These are phyloP conservation scores for Vitrella brassicaformis DNA, from an alignment of 73 alveolate species.

Conservation along the genomic window DNA sequence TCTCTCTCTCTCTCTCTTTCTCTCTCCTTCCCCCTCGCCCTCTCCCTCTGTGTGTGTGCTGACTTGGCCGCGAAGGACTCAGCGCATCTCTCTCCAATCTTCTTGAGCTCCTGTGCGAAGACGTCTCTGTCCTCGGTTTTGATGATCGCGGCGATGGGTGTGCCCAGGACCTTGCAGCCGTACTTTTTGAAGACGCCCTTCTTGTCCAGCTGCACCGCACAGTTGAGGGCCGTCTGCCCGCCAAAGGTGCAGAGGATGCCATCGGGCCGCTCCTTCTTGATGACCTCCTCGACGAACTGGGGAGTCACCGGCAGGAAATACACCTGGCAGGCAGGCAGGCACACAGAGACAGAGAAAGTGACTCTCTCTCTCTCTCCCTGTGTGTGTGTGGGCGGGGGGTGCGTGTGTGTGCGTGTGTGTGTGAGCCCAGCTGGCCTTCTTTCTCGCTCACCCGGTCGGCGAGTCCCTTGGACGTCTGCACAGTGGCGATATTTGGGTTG, in stretches of 20 bases:
- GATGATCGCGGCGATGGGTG: conserved; percentile 25
- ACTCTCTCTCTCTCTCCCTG: too few relatives aligned
- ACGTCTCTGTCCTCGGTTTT: conserved; percentile 31
- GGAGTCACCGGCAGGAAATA: conserved; percentile 37
- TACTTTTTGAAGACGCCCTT: conserved; percentile 14
- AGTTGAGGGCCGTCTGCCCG: conserved; percentile 37
- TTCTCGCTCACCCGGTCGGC: too few relatives aligned
- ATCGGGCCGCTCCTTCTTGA: conserved; percentile 21
- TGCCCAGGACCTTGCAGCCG: conserved; percentile 24
- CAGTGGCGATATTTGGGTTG: conserved; percentile 39
- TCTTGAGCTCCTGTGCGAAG: conserved; percentile 16
- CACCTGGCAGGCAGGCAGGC: too few relatives aligned
- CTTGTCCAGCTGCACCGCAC: conserved; percentile 17
- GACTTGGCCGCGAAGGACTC: neutral
- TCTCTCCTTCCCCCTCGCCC: neutral
- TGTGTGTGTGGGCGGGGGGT: too few relatives aligned
- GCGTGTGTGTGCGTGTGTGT: too few relatives aligned
- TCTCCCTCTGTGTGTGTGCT: neutral
- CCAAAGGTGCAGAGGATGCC: conserved; percentile 30
- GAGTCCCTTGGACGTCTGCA: conserved; percentile 33
- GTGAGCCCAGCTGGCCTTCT: too few relatives aligned
- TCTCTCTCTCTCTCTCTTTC: neutral
- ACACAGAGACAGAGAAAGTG: too few relatives aligned
- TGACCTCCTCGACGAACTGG: conserved; percentile 15
- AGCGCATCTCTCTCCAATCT: too few relatives aligned